phyloP scores from a whole-genome alignment of 2,329 filamentous ascomycete genomes.

The Calonectria honghensis region DNA sequence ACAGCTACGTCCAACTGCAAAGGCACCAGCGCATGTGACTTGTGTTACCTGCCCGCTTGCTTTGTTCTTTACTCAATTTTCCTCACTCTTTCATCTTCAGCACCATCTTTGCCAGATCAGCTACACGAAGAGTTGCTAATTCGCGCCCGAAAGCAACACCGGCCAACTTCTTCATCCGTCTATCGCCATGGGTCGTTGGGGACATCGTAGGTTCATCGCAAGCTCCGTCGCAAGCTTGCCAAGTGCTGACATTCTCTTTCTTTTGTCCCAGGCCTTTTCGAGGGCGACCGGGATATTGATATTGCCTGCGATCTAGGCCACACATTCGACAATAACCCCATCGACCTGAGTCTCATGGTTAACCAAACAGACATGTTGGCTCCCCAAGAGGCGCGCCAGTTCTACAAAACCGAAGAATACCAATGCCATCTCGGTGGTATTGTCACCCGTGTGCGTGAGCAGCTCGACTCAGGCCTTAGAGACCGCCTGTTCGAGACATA shows the following conservation, averaged over 20 bases:
- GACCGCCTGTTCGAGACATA: neutral
- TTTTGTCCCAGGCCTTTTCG: neutral
- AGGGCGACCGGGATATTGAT: neutral
- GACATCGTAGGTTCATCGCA: neutral
- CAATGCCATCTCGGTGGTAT: neutral
- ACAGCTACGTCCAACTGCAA: neutral
- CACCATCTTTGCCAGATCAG: no score
- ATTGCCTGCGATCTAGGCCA: neutral
- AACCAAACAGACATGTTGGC: slow-evolving; percentile 1
- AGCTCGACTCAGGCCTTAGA: neutral
- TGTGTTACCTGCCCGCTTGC: neutral
- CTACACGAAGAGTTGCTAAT: neutral
- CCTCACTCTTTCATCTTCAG: neutral
- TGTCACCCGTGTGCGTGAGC: neutral
- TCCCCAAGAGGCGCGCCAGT: neutral
- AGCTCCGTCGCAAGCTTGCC: neutral
- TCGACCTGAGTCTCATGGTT: neutral
- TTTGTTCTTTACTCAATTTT: neutral
- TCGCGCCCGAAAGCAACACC: neutral
- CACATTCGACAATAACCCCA: neutral
- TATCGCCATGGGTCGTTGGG: neutral
- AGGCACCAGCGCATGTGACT: neutral
- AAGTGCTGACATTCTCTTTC: neutral
- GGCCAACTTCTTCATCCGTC: neutral
- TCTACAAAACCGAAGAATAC: neutral